Conservation (phyloP, 1,284 basidiomycete species). For the Trichosporon faecale region DNA sequence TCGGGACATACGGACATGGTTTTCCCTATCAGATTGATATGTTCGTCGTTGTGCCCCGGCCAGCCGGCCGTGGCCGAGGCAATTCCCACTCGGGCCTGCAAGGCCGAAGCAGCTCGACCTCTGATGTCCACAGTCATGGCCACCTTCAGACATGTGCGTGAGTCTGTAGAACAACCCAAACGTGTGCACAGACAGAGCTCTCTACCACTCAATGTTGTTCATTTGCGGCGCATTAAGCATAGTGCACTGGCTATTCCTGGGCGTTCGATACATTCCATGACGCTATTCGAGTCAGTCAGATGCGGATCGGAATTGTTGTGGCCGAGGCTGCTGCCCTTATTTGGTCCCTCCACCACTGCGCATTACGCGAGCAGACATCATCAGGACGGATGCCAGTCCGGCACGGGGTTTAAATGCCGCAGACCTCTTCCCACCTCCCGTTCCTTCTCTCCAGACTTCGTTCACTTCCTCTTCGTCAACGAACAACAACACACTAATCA, state of each 20-base stretch:
- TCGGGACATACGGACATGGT: neutral
- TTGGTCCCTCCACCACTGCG: neutral
- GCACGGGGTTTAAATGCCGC: slow-evolving; percentile 7
- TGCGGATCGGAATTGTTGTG: neutral
- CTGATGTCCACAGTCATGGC: too few relatives aligned
- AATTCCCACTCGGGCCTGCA: neutral
- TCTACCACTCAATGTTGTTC: neutral
- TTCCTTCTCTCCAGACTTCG: slow-evolving; percentile 2
- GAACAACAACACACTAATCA: slow-evolving; percentile 12
- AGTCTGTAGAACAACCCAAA: neutral
- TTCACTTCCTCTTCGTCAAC: neutral
- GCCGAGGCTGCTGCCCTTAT: neutral
- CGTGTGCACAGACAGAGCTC: neutral
- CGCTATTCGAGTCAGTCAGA: neutral
- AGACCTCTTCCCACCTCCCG: slow-evolving; percentile 10
- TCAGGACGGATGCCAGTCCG: neutral
- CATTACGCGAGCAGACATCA: slow-evolving; percentile 10
- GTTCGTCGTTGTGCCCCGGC: neutral
- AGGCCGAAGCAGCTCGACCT: neutral
- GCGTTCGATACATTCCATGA: neutral
- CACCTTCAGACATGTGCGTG: neutral
- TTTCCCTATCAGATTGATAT: neutral
- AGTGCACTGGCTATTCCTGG: neutral
- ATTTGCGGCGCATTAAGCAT: neutral
- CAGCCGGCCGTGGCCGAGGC: neutral